Conservation (phyloP, 169 alveolate genomes). For the Cryptosporidium andersoni region DNA sequence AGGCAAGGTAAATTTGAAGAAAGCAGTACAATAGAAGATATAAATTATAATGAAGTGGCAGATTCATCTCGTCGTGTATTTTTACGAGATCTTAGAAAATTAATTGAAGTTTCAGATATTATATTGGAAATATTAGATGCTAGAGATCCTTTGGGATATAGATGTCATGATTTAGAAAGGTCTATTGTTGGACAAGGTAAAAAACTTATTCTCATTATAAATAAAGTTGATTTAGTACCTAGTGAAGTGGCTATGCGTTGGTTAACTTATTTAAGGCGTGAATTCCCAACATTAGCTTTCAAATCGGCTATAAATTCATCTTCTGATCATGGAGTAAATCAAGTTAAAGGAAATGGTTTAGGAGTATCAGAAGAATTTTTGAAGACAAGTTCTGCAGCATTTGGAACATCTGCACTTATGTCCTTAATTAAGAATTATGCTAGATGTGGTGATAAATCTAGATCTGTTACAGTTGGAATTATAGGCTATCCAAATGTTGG, state of each 20-base stretch:
- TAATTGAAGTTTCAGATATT: slow-evolving; percentile 88
- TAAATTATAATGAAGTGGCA: slow-evolving; percentile 8
- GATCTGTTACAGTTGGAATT: slow-evolving; percentile 88
- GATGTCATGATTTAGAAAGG: slow-evolving; percentile 87
- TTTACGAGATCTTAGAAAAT: slow-evolving; percentile 80
- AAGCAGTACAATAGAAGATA: slow-evolving; percentile 39
- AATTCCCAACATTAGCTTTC: slow-evolving; percentile 71
- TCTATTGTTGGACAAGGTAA: slow-evolving; percentile 84
- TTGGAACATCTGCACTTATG: slow-evolving; percentile 87
- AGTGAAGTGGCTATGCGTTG: slow-evolving; percentile 78
- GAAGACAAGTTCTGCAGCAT: slow-evolving; percentile 79
- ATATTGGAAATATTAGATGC: slow-evolving; percentile 91
- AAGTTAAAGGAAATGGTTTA: slow-evolving; percentile 37
- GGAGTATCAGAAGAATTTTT: slow-evolving; percentile 68
- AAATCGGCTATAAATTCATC: slow-evolving; percentile 80
- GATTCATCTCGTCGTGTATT: slow-evolving; percentile 80
- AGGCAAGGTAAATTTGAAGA: slow-evolving; percentile 63
- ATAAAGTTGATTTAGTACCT: slow-evolving; percentile 94
- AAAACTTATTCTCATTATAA: slow-evolving; percentile 87
- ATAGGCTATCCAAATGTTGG: slow-evolving; percentile 95
- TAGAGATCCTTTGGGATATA: slow-evolving; percentile 90
- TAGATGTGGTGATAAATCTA: slow-evolving; percentile 79
- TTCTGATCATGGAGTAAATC: slow-evolving; percentile 47
- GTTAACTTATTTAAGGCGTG: slow-evolving; percentile 72
- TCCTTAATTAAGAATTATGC: slow-evolving; percentile 86